Evolutionary conservation across 805 yeast genomes (phyloP), one percentile per base, ranked within the genome.

Genomic region (Yarrowia phangngaensis): DNA sequence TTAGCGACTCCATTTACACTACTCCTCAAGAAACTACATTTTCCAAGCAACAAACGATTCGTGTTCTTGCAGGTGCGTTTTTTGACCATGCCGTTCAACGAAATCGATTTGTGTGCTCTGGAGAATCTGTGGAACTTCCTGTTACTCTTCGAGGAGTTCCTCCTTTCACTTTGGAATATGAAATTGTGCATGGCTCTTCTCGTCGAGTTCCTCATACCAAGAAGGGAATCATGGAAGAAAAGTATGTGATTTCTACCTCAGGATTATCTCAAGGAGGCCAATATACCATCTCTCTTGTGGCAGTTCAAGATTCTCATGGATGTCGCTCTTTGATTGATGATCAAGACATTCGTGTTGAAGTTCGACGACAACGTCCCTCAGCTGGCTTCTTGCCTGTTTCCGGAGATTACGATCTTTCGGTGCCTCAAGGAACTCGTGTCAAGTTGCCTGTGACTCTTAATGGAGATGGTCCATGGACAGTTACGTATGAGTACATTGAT

Each of bases 141-240:
- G 71, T 90, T 4, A 60, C 63, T 8, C 73, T 92, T 16, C 78
- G 75, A 40, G 99, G 99, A 11, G 79, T 80, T 55, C 76, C 83
- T 0, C 97, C 97, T 4, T 86, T 82, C 56, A 68, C 74, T 2
- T 70, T 92, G 48, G 71, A 70, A 16, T 89, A 88, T 64, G 84
- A 79, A 48, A 67, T 90, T 16, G 63, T 82, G 14, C 82, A 81
- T 47, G 64, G 67, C 6, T 73, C 80, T 2, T 71, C 72, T 52
- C 71, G 73, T 53, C 68, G 78, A 54, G 60, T 69, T 11, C 64
- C 76, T 5, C 72, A 66, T 38, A 62, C 64, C 0, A 62, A 73
- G 6, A 67, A 68, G 8, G 69, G 70, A 32, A 72, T 79, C 34
- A 56, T 55, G 3, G 62, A 60, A 0, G 61, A 68, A 50, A 54